Percentiles rank a stretch among this genome's conserved stretches.
phyloP scores from a whole-genome alignment of 352 stramenopile genomes.

The Blastocystis sp. region DNA sequence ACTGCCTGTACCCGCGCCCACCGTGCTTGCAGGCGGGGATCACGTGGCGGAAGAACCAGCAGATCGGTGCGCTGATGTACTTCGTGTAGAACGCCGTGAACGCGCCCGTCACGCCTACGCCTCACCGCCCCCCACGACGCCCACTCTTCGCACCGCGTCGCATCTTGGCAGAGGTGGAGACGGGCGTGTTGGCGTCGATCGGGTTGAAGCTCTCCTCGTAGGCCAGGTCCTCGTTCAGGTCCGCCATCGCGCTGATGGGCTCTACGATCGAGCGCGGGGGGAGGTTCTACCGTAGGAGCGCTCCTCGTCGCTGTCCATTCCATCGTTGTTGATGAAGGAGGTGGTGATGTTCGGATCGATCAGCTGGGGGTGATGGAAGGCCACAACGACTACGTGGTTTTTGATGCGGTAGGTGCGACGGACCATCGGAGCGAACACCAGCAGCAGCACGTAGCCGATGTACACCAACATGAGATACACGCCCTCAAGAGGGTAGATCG shows the following conservation, averaged over 20 bases:
- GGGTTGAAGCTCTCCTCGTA: slow-evolving; percentile 12
- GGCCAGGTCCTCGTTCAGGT: not conserved
- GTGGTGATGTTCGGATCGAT: slow-evolving; percentile 58
- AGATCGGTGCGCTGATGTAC: not conserved
- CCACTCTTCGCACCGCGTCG: not conserved
- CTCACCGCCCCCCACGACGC: not conserved
- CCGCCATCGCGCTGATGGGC: not conserved
- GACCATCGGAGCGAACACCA: slow-evolving; percentile 64
- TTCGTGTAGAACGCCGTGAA: not conserved
- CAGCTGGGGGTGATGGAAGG: not conserved
- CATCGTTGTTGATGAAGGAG: slow-evolving; percentile 46
- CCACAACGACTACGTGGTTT: slow-evolving; percentile 6
- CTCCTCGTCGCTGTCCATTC: slow-evolving; percentile 53
- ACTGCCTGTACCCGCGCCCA: not conserved
- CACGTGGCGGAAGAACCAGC: slow-evolving; percentile 53
- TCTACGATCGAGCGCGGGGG: not conserved
- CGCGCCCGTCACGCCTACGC: not conserved
- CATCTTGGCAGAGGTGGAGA: not conserved
- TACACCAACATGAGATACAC: slow-evolving; percentile 63
- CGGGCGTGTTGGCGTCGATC: slow-evolving; percentile 21
- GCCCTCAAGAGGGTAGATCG: slow-evolving; percentile 62
- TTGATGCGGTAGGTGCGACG: slow-evolving; percentile 59
- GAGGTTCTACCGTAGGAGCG: not conserved
- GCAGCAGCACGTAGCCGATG: slow-evolving; percentile 48
- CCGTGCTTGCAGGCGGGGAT: slow-evolving; percentile 7